These are phyloP conservation scores for Kodamaea nitidulidarum DNA, from an alignment of 805 yeast genomes.

Conservation along the genomic window DNA sequence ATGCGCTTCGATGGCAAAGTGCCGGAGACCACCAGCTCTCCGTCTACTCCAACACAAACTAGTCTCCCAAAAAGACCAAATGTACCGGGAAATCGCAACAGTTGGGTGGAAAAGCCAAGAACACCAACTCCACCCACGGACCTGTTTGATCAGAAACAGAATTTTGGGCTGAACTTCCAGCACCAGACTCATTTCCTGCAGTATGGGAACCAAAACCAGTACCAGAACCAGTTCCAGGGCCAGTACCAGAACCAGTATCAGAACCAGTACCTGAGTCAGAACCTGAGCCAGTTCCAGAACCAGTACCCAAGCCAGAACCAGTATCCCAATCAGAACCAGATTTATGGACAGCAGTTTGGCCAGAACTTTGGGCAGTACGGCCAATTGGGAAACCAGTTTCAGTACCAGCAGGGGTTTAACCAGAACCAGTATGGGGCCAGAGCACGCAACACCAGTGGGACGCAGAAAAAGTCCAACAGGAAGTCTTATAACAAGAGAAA, in stretches of 20 bases:
- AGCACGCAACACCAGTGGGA: slow-evolving; percentile 11
- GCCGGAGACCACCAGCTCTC: slow-evolving; percentile 18
- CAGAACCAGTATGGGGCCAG: slow-evolving; percentile 7
- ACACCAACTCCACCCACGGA: slow-evolving; percentile 26
- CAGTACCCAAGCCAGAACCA: slow-evolving; percentile 5
- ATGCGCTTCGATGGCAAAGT: slow-evolving; percentile 22
- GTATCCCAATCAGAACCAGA: slow-evolving; percentile 6
- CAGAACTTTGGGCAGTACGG: slow-evolving; percentile 10
- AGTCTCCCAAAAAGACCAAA: slow-evolving; percentile 19
- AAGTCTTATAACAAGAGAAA: slow-evolving; percentile 16
- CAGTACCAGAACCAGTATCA: slow-evolving; percentile 9
- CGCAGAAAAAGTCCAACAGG: slow-evolving; percentile 23
- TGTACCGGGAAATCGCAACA: slow-evolving; percentile 8
- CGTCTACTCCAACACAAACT: slow-evolving; percentile 17
- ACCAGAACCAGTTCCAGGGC: not conserved
- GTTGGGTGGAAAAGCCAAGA: slow-evolving; percentile 16
- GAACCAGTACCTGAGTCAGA: slow-evolving; percentile 4
- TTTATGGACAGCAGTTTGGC: not conserved
- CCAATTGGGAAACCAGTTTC: slow-evolving; percentile 5
- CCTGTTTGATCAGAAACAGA: not conserved
- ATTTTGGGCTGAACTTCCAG: slow-evolving; percentile 10
- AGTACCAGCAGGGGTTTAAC: slow-evolving; percentile 1
- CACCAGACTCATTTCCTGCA: slow-evolving; percentile 4
- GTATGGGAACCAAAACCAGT: slow-evolving; percentile 7
- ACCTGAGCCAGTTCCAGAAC: slow-evolving; percentile 9